These are phyloP conservation scores for Rossbeevera mucosa DNA, from an alignment of 768 basidiomycete species.

Conservation along the genomic window DNA sequence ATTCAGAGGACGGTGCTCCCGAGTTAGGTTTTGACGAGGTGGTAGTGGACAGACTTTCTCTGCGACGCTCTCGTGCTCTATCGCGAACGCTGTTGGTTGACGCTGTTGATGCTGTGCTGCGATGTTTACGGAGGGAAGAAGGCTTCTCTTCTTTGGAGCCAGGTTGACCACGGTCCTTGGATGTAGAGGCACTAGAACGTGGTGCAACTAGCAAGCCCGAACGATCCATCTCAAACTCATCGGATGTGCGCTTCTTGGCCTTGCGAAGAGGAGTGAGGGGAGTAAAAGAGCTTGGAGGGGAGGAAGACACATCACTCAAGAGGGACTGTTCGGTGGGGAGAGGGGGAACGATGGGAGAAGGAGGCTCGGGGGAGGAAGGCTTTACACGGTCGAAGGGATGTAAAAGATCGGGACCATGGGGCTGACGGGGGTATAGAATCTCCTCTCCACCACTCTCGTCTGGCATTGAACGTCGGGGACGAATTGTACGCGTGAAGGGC, in stretches of 20 bases:
- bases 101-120: slow-evolving; percentile 60
- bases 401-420: slow-evolving; percentile 26
- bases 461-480: slow-evolving; percentile 59
- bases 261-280: slow-evolving; percentile 42
- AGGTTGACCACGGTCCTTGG: slow-evolving; percentile 25
- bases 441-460: slow-evolving; percentile 90
- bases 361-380: slow-evolving; percentile 24
- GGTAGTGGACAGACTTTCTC: slow-evolving; percentile 44
- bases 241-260: slow-evolving; percentile 72
- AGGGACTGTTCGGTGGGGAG: slow-evolving; percentile 31
- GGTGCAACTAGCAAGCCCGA: slow-evolving; percentile 57
- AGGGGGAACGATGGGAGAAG: slow-evolving; percentile 28
- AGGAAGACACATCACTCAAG: slow-evolving; percentile 29
- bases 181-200: slow-evolving; percentile 31
- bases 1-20: slow-evolving; percentile 10
- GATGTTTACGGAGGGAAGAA: slow-evolving; percentile 56
- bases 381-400: slow-evolving; percentile 33
- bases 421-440: slow-evolving; percentile 79
- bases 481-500: slow-evolving; percentile 46
- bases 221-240: slow-evolving; percentile 79
- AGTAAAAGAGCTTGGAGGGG: slow-evolving; percentile 64
- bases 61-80: slow-evolving; percentile 46
- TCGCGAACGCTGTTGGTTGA: slow-evolving; percentile 39
- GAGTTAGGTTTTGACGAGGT: slow-evolving; percentile 34
- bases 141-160: slow-evolving; percentile 46